Percentiles rank a stretch among this genome's conserved stretches.
Conservation (phyloP, 139 green algal species). For the Dunaliella primolecta region DNA sequence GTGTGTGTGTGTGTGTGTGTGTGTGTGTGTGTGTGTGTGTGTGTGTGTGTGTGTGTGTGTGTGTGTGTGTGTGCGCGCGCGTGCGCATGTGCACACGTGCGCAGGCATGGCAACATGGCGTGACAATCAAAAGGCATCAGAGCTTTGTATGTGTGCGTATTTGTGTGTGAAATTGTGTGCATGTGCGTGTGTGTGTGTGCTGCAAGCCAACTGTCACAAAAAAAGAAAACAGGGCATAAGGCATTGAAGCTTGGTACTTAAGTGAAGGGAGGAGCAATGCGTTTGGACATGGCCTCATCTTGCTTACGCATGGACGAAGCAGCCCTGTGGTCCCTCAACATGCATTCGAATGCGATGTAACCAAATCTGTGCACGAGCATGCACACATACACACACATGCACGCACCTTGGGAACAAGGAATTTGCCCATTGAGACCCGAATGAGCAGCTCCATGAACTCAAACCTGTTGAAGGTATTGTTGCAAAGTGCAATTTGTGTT, state of each 20-base stretch:
- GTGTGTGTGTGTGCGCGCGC: neutral
- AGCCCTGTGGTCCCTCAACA: neutral
- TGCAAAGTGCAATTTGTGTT: no score
- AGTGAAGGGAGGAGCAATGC: no score
- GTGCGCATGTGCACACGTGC: no score
- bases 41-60: neutral
- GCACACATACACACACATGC: neutral
- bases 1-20: neutral
- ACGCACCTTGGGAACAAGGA: neutral
- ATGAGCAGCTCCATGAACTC: neutral
- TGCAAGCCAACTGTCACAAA: neutral
- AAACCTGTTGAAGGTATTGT: no score
- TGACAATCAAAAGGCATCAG: no score
- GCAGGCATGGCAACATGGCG: no score
- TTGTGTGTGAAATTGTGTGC: neutral
- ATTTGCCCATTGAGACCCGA: neutral
- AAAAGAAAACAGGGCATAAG: no score
- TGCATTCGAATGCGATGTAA: neutral
- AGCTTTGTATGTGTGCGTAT: neutral
- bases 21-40: neutral
- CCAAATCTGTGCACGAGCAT: neutral
- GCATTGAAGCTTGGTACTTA: no score
- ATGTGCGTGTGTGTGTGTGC: neutral
- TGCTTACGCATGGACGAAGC: neutral
- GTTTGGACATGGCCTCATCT: neutral